Percentiles rank a stretch among this genome's conserved stretches.
These are phyloP conservation scores for Citrus sinensis DNA, from an alignment of 345 rosid genomes.

Conservation along the genomic window DNA sequence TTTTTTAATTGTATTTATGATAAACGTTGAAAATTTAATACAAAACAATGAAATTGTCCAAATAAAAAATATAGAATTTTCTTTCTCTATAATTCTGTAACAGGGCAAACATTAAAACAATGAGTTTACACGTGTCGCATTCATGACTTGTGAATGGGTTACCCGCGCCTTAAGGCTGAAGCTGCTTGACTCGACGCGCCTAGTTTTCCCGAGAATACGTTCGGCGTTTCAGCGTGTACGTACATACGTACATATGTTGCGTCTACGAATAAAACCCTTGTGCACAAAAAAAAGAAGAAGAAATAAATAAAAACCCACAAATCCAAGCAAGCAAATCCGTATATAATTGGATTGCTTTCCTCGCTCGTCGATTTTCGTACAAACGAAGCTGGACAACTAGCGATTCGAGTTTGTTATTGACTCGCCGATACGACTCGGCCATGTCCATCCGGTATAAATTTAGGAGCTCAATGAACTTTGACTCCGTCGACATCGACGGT, in stretches of 20 bases:
- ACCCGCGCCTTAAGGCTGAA: too few species aligned
- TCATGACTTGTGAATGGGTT: background rate
- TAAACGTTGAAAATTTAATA: too few species aligned
- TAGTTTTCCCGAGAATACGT: background rate
- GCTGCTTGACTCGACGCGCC: background rate
- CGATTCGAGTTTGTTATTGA: background rate
- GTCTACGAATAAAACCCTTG: background rate
- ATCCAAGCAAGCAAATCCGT: background rate
- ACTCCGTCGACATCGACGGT: constrained; percentile 35
- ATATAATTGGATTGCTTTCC: background rate
- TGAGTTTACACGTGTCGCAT: background rate
- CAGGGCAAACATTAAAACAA: too few species aligned
- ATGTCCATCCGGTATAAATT: constrained; percentile 43
- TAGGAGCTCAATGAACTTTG: constrained; percentile 35
- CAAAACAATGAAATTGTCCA: too few species aligned
- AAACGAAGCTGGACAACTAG: background rate
- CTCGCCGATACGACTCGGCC: constrained; percentile 11
- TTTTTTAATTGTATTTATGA: too few species aligned
- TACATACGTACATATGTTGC: background rate
- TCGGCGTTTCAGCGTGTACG: background rate
- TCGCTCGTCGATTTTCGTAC: background rate
- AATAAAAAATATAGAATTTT: too few species aligned
- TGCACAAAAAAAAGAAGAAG: background rate
- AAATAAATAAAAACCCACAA: background rate
- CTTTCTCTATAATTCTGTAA: too few species aligned